Percentiles rank a stretch among this genome's conserved stretches.
phyloP scores from a whole-genome alignment of 331 rosid genomes.

The Erythrophleum ivorense region DNA sequence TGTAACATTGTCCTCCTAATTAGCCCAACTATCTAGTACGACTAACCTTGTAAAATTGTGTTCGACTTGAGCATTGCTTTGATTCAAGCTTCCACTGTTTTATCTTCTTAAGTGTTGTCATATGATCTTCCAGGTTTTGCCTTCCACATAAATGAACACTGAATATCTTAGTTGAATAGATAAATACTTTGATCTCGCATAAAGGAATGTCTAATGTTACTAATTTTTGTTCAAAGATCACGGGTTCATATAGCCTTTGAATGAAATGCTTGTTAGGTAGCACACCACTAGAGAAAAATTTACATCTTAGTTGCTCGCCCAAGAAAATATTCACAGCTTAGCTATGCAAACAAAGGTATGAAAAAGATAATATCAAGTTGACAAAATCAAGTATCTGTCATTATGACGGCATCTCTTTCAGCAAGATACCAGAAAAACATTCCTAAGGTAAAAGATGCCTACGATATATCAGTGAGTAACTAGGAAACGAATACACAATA shows the following conservation, averaged over 20 bases:
- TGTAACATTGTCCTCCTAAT: not conserved
- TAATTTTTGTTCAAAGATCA: too few relatives aligned
- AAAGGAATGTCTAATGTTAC: too few relatives aligned
- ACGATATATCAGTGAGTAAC: not conserved
- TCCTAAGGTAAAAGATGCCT: slow-evolving; percentile 29
- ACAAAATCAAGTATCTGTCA: slow-evolving; percentile 1
- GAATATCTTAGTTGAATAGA: not conserved
- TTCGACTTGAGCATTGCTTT: not conserved
- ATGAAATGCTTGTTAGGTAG: not conserved
- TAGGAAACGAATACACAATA: slow-evolving; percentile 21
- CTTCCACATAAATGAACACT: not conserved
- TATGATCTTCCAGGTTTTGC: not conserved
- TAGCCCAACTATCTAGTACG: too few relatives aligned
- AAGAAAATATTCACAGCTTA: not conserved
- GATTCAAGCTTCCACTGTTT: not conserved
- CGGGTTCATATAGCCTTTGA: too few relatives aligned
- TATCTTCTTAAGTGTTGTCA: not conserved
- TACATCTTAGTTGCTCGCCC: not conserved
- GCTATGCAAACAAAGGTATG: not conserved
- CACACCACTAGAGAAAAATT: not conserved
- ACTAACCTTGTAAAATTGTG: not conserved
- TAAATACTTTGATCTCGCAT: not conserved
- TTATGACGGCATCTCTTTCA: slow-evolving; percentile 15
- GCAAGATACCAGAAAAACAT: slow-evolving; percentile 3
- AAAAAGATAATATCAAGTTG: not conserved